Percentiles rank a stretch among this genome's conserved stretches.
Conservation (phyloP, 371 early-diverging fungal genomes). For the Rhizopus arrhizus region DNA sequence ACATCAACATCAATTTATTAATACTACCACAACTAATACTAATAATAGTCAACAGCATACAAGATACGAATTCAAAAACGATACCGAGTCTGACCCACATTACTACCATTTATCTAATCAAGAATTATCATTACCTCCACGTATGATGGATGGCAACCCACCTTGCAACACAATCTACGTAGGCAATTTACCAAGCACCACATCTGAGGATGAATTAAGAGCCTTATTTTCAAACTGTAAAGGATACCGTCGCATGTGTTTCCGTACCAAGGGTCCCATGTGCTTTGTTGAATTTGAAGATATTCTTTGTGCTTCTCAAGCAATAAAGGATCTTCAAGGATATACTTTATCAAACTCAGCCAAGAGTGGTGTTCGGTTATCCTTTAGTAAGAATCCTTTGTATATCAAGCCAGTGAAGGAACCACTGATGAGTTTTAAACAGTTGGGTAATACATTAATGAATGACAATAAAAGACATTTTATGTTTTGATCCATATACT, state of each 20-base stretch:
- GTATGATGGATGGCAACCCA: conserved; percentile 77
- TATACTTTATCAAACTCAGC: conserved; percentile 78
- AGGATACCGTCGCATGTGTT: conserved; percentile 89
- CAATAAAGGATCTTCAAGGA: conserved; percentile 85
- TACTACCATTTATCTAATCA: background rate
- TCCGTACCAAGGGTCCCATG: conserved; percentile 92
- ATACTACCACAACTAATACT: background rate
- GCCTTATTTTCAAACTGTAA: conserved; percentile 73
- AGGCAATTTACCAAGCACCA: conserved; percentile 87
- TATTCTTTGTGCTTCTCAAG: conserved; percentile 84
- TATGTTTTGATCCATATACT: conserved; percentile 10
- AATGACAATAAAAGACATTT: conserved; percentile 26
- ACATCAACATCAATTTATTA: too few species aligned
- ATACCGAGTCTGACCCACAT: conserved; percentile 10
- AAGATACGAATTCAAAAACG: conserved; percentile 13
- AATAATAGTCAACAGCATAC: background rate
- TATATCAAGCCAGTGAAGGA: conserved; percentile 54
- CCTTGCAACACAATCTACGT: conserved; percentile 97
- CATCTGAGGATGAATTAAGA: conserved; percentile 87
- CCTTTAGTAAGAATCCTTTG: conserved; percentile 94
- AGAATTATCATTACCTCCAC: background rate
- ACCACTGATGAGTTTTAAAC: conserved; percentile 22
- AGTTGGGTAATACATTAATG: conserved; percentile 9
- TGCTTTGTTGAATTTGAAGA: conserved; percentile 94
- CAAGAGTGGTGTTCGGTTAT: conserved; percentile 91